Evolutionary conservation across 2,329 filamentous ascomycete species (phyloP).

Genomic region (Drechslerella stenobrocha): DNA sequence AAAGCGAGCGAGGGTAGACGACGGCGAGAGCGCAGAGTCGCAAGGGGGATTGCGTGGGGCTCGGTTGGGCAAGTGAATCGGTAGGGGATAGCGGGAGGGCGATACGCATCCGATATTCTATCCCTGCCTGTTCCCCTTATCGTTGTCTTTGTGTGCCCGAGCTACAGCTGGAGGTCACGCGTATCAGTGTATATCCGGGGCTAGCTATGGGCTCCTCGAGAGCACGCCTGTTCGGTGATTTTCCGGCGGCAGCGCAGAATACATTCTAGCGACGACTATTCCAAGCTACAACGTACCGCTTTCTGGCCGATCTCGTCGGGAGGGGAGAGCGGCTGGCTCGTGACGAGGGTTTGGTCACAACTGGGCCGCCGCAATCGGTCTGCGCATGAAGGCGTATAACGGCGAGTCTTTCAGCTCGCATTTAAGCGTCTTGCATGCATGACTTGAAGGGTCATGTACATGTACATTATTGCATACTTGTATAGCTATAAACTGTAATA

Average conservation of each 20-base stretch:
- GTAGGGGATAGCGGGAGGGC: slow-evolving; percentile 40
- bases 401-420: not conserved
- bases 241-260: slow-evolving; percentile 8
- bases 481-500: too few species aligned
- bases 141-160: slow-evolving; percentile 7
- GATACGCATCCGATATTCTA: slow-evolving; percentile 14
- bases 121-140: not conserved
- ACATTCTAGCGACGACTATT: not conserved
- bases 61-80: slow-evolving; percentile 34
- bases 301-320: not conserved
- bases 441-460: too few species aligned
- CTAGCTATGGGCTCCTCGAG: slow-evolving; percentile 14
- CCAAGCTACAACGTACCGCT: not conserved
- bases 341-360: not conserved
- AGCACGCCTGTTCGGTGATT: slow-evolving; percentile 18
- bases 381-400: not conserved
- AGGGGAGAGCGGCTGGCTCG: not conserved
- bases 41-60: slow-evolving; percentile 4
- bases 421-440: slow-evolving; percentile 1
- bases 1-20: slow-evolving; percentile 26
- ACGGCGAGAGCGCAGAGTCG: too few species aligned
- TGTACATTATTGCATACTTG: too few species aligned
- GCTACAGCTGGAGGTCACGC: slow-evolving; percentile 26
- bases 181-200: slow-evolving; percentile 1
- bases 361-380: not conserved